Evolutionary conservation across 257 asterid species (phyloP).

Genomic region (Schizonepeta tenuifolia): DNA sequence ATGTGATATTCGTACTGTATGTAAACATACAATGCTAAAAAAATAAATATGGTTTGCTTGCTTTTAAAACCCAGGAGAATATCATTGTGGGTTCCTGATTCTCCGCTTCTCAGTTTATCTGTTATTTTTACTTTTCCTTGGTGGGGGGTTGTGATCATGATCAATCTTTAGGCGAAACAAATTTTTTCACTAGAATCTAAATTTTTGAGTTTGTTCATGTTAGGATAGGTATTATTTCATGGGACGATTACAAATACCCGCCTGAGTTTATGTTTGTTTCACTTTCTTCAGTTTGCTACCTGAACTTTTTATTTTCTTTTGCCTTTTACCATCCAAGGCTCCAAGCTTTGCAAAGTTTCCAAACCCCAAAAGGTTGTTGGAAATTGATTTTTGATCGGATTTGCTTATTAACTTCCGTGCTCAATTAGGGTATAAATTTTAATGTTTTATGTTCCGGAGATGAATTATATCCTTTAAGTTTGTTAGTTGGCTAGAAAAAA

Average conservation of each 20-base stretch:
- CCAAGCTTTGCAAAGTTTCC: background rate
- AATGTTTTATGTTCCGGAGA: background rate
- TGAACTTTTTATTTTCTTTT: background rate
- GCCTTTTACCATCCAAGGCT: background rate
- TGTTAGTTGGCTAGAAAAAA: background rate
- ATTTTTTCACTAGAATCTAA: background rate
- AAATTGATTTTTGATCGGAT: background rate
- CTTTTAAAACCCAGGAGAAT: too few species aligned
- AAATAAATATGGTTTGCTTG: background rate
- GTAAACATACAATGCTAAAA: background rate
- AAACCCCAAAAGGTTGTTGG: background rate
- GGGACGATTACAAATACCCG: background rate
- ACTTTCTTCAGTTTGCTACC: conserved; percentile 8
- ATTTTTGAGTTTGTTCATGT: conserved; percentile 1
- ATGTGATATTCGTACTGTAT: background rate
- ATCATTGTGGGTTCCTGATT: background rate
- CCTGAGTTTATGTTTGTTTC: background rate
- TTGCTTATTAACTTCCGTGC: background rate
- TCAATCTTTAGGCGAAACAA: background rate
- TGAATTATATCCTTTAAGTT: background rate
- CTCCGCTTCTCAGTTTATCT: background rate
- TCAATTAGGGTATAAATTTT: background rate
- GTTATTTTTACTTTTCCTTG: background rate
- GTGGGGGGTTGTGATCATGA: conserved; percentile 6
- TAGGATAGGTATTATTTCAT: background rate